Conservation (phyloP, 2,329 filamentous ascomycete species). For the Harringtonia aguacate region DNA sequence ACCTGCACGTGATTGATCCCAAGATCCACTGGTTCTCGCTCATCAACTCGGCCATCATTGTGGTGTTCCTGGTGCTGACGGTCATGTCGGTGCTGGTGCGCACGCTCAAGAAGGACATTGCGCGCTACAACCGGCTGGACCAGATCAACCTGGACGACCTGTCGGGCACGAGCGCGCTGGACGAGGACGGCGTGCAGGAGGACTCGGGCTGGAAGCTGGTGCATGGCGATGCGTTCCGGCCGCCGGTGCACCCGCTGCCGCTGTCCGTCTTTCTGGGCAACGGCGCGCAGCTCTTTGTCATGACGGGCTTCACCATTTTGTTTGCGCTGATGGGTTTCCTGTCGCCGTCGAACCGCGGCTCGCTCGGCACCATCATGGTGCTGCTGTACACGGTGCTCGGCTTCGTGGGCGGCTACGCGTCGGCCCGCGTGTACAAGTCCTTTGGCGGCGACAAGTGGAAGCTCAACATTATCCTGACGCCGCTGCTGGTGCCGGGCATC, state of each 20-base stretch:
- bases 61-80: slow-evolving; percentile 81
- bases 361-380: slow-evolving; percentile 85
- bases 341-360: slow-evolving; percentile 90
- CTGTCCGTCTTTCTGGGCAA: slow-evolving; percentile 85
- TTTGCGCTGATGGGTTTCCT: slow-evolving; percentile 93
- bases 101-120: slow-evolving; percentile 88
- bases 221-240: slow-evolving; percentile 93
- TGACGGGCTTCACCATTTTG: slow-evolving; percentile 87
- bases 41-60: slow-evolving; percentile 90
- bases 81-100: slow-evolving; percentile 87
- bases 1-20: slow-evolving; percentile 91
- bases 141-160: slow-evolving; percentile 85
- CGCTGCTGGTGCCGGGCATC: slow-evolving; percentile 71
- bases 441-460: slow-evolving; percentile 93
- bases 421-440: slow-evolving; percentile 85
- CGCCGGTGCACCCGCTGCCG: slow-evolving; percentile 70
- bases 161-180: slow-evolving; percentile 64
- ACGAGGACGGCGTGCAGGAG: slow-evolving; percentile 93
- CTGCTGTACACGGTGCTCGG: slow-evolving; percentile 89
- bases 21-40: slow-evolving; percentile 99
- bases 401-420: slow-evolving; percentile 84
- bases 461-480: slow-evolving; percentile 80
- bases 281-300: slow-evolving; percentile 92
- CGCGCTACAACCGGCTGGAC: slow-evolving; percentile 89
- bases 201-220: slow-evolving; percentile 98